Evolutionary conservation across 768 basidiomycete genomes (phyloP).

Genomic region (Rhizopogon salebrosus): DNA sequence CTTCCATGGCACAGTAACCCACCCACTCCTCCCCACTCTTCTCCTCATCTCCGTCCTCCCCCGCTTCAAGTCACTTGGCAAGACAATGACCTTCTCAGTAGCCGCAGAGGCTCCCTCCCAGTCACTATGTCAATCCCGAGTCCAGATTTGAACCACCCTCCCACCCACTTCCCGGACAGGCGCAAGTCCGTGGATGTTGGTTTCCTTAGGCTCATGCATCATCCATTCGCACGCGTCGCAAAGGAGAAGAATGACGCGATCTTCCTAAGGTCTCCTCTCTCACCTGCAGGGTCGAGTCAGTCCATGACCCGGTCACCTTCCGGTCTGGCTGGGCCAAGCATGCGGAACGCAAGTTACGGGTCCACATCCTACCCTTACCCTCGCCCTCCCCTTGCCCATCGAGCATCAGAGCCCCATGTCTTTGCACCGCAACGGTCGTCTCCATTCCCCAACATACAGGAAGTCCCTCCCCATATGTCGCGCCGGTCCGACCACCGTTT

Average conservation of each 20-base stretch:
- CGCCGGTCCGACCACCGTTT: conserved; percentile 41
- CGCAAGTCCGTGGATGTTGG: conserved; percentile 36
- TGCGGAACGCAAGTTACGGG: conserved; percentile 38
- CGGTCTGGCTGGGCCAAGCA: conserved; percentile 24
- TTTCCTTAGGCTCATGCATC: conserved; percentile 49
- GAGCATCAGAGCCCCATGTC: conserved; percentile 29
- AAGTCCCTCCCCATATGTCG: conserved; percentile 12
- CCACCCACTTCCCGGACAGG: conserved; percentile 30
- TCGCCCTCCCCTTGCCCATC: conserved; percentile 21
- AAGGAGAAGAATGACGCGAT: conserved; percentile 31
- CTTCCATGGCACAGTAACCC: conserved; percentile 30
- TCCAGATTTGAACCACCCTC: conserved; percentile 30
- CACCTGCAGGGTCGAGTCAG: conserved; percentile 25
- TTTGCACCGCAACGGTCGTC: conserved; percentile 30
- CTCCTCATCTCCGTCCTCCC: conserved; percentile 20
- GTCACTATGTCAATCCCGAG: conserved; percentile 21
- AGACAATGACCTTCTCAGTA: conserved; percentile 29
- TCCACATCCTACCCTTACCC: conserved; percentile 29
- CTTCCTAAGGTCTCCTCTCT: conserved; percentile 28
- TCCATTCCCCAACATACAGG: conserved; percentile 28
- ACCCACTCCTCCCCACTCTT: conserved; percentile 19
- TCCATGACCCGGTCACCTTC: conserved; percentile 34
- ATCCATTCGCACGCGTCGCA: conserved; percentile 27
- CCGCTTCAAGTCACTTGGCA: conserved; percentile 15
- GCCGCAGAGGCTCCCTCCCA: conserved; percentile 55